These are phyloP conservation scores for Rhododendron williamsianum DNA, from an alignment of 148 eudicot genomes.

Conservation along the genomic window DNA sequence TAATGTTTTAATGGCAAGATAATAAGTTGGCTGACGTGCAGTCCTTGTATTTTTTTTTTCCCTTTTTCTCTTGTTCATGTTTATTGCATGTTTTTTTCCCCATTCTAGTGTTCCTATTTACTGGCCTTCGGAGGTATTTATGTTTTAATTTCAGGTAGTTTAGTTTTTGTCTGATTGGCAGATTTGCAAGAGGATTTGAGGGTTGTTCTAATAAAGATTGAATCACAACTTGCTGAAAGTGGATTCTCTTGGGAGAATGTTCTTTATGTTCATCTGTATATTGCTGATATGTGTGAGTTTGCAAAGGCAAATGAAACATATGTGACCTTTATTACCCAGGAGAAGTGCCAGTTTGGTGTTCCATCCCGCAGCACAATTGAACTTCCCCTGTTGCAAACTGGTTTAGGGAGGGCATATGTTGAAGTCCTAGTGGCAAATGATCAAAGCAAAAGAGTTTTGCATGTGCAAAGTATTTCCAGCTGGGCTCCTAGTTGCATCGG, in stretches of 20 bases:
- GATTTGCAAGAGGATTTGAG: slow-evolving; percentile 71
- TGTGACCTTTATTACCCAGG: slow-evolving; percentile 78
- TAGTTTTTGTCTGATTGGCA: slow-evolving; percentile 20
- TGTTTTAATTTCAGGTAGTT: background rate
- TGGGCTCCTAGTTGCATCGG: slow-evolving; percentile 99
- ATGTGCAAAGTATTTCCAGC: slow-evolving; percentile 93
- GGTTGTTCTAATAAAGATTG: slow-evolving; percentile 51
- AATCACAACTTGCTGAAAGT: slow-evolving; percentile 48
- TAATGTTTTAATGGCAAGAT: background rate
- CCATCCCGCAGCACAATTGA: slow-evolving; percentile 95
- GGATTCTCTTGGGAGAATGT: slow-evolving; percentile 76
- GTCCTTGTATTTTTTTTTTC: background rate
- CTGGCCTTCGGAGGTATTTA: background rate
- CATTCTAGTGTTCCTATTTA: background rate
- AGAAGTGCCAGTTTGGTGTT: slow-evolving; percentile 86
- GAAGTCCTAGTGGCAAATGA: slow-evolving; percentile 81
- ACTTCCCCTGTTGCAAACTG: slow-evolving; percentile 66
- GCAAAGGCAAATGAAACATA: slow-evolving; percentile 81
- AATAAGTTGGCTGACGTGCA: background rate
- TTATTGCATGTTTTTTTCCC: background rate
- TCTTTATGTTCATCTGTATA: slow-evolving; percentile 77
- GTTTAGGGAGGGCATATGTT: slow-evolving; percentile 71
- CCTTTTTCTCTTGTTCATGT: slow-evolving; percentile 3
- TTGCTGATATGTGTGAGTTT: slow-evolving; percentile 77
- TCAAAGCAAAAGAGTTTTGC: slow-evolving; percentile 72